Evolutionary conservation across 1,284 basidiomycete species (phyloP).

Genomic region (Cutaneotrichosporon curvatum): DNA sequence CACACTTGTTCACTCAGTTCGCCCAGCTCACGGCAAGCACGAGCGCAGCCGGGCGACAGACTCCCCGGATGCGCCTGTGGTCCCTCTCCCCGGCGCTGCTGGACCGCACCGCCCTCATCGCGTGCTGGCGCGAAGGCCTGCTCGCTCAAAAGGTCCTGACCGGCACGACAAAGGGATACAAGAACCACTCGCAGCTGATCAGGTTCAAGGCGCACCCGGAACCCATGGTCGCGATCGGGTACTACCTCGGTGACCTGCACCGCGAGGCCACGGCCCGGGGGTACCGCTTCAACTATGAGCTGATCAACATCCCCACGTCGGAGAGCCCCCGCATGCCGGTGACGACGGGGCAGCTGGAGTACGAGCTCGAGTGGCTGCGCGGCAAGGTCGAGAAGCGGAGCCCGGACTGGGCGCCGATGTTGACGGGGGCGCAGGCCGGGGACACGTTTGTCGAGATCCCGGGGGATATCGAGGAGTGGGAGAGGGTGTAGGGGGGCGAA

Average conservation of each 20-base stretch:
- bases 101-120: slow-evolving; percentile 4
- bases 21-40: too few relatives aligned
- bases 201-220: slow-evolving; percentile 1
- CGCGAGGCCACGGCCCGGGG: slow-evolving; percentile 3
- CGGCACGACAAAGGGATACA: slow-evolving; percentile 6
- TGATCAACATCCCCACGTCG: neutral
- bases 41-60: too few relatives aligned
- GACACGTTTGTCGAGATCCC: slow-evolving; percentile 2
- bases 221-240: slow-evolving; percentile 5
- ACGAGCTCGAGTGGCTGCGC: slow-evolving; percentile 4
- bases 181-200: slow-evolving; percentile 4
- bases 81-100: slow-evolving; percentile 6
- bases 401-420: neutral
- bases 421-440: neutral
- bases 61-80: slow-evolving; percentile 7
- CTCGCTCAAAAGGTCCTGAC: slow-evolving; percentile 8
- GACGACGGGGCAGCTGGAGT: slow-evolving; percentile 1
- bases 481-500: slow-evolving; percentile 1
- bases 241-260: slow-evolving; percentile 3
- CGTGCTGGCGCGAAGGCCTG: slow-evolving; percentile 7
- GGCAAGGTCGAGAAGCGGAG: slow-evolving; percentile 1
- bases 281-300: slow-evolving; percentile 2
- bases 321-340: neutral
- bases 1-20: too few relatives aligned
- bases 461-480: slow-evolving; percentile 6